Percentiles rank a stretch among this genome's conserved stretches.
Conservation (phyloP, 768 basidiomycete genomes). For the Termitomyces sp. region DNA sequence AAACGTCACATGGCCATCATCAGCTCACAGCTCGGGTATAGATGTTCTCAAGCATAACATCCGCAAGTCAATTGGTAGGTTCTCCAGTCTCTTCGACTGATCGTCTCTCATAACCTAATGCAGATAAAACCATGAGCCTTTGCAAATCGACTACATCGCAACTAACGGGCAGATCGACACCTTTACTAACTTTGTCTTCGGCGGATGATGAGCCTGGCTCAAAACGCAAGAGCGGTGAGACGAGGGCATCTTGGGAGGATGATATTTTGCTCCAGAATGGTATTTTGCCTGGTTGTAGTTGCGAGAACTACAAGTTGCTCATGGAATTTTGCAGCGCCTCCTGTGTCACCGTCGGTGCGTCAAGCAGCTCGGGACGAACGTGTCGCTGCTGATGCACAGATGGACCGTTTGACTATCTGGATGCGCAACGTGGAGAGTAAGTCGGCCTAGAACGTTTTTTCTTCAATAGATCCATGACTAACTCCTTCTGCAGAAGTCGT, state of each 20-base stretch:
- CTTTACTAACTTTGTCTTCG: constrained; percentile 36
- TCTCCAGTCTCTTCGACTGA: not conserved
- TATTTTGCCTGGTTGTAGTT: constrained; percentile 11
- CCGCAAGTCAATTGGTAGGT: constrained; percentile 67
- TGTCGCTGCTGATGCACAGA: constrained; percentile 45
- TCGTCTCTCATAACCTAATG: not conserved
- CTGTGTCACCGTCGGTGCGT: constrained; percentile 47
- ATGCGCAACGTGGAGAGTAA: constrained; percentile 79
- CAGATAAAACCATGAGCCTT: constrained; percentile 64
- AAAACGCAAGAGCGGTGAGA: constrained; percentile 19
- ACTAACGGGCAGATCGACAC: constrained; percentile 36
- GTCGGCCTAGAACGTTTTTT: constrained; percentile 22
- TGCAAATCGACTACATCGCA: constrained; percentile 59
- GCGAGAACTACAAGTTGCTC: not conserved
- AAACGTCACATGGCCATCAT: constrained; percentile 5
- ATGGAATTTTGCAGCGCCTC: constrained; percentile 30
- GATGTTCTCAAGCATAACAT: constrained; percentile 62
- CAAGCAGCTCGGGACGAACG: constrained; percentile 50
- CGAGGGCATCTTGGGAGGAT: constrained; percentile 45
- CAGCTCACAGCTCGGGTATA: constrained; percentile 24
- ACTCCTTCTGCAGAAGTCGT: constrained; percentile 57
- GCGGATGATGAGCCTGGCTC: constrained; percentile 16
- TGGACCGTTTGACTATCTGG: constrained; percentile 77
- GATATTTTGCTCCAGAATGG: constrained; percentile 39
- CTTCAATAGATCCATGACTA: constrained; percentile 4